Percentiles rank a stretch among this genome's conserved stretches.
phyloP scores from a whole-genome alignment of 305 asterid species.

The Fraxinus sp. region DNA sequence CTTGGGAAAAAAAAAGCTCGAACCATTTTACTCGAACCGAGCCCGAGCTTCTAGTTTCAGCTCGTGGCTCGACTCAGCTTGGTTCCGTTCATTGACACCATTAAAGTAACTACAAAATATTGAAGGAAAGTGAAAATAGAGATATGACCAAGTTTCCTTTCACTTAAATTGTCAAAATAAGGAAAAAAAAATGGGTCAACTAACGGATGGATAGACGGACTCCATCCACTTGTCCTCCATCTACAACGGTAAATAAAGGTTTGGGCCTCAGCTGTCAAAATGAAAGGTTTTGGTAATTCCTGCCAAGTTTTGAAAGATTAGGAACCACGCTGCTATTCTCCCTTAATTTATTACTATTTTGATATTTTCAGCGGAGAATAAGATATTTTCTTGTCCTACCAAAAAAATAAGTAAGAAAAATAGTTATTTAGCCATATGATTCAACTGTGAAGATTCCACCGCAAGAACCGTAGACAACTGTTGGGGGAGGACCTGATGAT shows the following conservation, averaged over 20 bases:
- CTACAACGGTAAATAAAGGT: not conserved
- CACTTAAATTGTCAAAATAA: not conserved
- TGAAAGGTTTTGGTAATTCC: not conserved
- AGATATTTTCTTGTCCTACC: not conserved
- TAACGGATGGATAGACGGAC: not conserved
- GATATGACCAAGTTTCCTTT: not conserved
- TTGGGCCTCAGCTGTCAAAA: not conserved
- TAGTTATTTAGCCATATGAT: conserved; percentile 15
- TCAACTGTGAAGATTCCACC: conserved; percentile 36
- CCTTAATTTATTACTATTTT: not conserved
- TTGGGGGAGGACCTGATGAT: conserved; percentile 17
- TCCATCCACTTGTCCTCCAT: not conserved
- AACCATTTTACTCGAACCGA: no score
- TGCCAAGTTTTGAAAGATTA: not conserved
- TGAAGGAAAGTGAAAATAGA: not conserved
- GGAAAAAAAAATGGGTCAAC: not conserved
- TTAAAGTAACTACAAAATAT: no score
- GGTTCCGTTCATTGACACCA: no score
- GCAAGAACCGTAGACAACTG: conserved; percentile 20
- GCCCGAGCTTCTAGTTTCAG: no score
- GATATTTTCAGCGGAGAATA: not conserved
- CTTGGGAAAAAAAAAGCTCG: no score
- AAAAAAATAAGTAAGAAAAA: not conserved
- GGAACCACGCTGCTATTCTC: not conserved
- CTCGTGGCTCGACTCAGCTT: no score